A percentile compares a stretch with the other conserved stretches of the same genome.
These are phyloP conservation scores for Dictyostelium citrinum DNA, from an alignment of 78 protist genomes.

Conservation along the genomic window DNA sequence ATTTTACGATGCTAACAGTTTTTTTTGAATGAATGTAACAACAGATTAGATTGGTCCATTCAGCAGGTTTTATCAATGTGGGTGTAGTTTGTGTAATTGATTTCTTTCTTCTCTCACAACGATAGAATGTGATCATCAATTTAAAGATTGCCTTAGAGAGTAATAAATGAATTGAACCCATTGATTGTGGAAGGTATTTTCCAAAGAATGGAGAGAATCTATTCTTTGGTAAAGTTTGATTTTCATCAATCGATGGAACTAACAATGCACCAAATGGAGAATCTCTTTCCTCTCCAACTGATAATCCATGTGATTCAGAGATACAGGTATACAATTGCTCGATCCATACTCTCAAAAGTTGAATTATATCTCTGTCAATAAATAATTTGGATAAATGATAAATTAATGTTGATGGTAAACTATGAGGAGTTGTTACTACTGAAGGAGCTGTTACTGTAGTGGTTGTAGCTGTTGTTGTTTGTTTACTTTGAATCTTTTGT, in stretches of 20 bases:
- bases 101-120: constrained; percentile 33
- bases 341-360: neutral
- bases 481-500: neutral
- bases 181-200: constrained; percentile 8
- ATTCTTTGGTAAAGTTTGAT: constrained; percentile 29
- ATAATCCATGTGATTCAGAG: neutral
- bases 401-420: constrained; percentile 12
- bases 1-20: constrained; percentile 26
- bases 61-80: neutral
- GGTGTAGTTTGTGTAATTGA: neutral
- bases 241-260: neutral
- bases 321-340: neutral
- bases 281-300: neutral
- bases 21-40: constrained; percentile 56
- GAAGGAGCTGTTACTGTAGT: neutral
- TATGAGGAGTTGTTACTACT: neutral
- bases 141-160: constrained; percentile 29
- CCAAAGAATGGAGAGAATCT: constrained; percentile 49
- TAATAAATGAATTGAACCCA: neutral
- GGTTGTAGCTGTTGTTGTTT: neutral
- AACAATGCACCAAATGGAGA: constrained; percentile 62
- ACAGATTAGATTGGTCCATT: constrained; percentile 23
- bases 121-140: constrained; percentile 27
- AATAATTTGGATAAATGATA: neutral
- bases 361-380: neutral